These are phyloP conservation scores for Fusarium nurragi DNA, from an alignment of 2,329 filamentous ascomycete species.

Conservation along the genomic window DNA sequence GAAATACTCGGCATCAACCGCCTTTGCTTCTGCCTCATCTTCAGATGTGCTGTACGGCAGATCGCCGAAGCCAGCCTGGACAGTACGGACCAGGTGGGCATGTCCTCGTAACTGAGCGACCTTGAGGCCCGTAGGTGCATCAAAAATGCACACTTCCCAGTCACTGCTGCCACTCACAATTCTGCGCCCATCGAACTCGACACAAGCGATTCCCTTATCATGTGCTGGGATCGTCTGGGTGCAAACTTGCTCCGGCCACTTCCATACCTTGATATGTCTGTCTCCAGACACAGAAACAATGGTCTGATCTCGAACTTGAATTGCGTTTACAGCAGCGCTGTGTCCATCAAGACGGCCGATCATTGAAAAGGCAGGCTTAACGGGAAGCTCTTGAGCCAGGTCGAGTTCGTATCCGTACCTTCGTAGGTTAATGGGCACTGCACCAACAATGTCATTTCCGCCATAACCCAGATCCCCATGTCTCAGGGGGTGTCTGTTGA, in stretches of 20 bases:
- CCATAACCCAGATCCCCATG: conserved; percentile 68
- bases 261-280: conserved; percentile 93
- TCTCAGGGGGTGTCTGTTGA: conserved; percentile 79
- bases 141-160: conserved; percentile 95
- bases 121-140: conserved; percentile 84
- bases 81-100: conserved; percentile 85
- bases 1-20: conserved; percentile 78
- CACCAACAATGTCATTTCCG: conserved; percentile 55
- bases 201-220: conserved; percentile 94
- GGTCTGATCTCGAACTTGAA: conserved; percentile 85
- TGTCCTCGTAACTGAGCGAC: conserved; percentile 89
- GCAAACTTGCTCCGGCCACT: conserved; percentile 81
- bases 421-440: conserved; percentile 62
- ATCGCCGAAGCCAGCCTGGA: conserved; percentile 95
- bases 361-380: conserved; percentile 74
- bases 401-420: conserved; percentile 65
- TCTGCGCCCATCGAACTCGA: conserved; percentile 92
- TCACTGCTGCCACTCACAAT: conserved; percentile 98
- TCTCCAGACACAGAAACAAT: conserved; percentile 97
- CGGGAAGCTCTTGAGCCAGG: conserved; percentile 56
- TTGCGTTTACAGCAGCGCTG: conserved; percentile 91
- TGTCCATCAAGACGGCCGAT: conserved; percentile 86
- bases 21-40: conserved; percentile 75
- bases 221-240: conserved; percentile 85
- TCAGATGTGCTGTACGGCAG: conserved; percentile 81